Conservation (phyloP, 176 grass and related monocot genomes). For the Hyparrhenia diplandra region DNA sequence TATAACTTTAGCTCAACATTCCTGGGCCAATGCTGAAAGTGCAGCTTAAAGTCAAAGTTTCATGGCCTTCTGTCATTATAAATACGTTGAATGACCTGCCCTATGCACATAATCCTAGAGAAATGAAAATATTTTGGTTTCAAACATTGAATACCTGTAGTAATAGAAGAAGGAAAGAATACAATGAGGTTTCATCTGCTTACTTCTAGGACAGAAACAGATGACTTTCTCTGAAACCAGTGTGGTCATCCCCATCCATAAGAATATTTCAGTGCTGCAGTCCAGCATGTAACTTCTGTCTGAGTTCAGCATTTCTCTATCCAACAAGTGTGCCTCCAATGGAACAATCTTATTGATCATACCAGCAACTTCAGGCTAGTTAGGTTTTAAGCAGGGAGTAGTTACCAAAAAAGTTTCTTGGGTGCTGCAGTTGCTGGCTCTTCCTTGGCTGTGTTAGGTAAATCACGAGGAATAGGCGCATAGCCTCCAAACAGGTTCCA, state of each 20-base stretch:
- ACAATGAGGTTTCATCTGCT: slow-evolving; percentile 14
- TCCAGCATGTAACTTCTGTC: slow-evolving; percentile 82
- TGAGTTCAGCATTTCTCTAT: slow-evolving; percentile 61
- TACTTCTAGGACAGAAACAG: slow-evolving; percentile 66
- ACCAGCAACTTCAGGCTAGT: neutral
- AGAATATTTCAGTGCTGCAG: slow-evolving; percentile 58
- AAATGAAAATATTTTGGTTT: neutral
- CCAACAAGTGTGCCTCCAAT: slow-evolving; percentile 48
- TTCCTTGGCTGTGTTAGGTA: slow-evolving; percentile 14
- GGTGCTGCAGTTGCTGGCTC: slow-evolving; percentile 2
- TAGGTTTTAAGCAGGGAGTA: slow-evolving; percentile 13
- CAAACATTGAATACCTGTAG: neutral
- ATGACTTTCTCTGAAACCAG: slow-evolving; percentile 65
- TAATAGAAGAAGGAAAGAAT: neutral
- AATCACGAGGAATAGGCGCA: slow-evolving; percentile 65
- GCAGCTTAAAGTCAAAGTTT: slow-evolving; percentile 63
- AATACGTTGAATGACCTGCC: slow-evolving; percentile 39
- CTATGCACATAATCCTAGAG: slow-evolving; percentile 55
- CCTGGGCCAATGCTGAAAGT: slow-evolving; percentile 68
- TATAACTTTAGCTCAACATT: slow-evolving; percentile 59
- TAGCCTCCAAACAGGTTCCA: slow-evolving; percentile 80
- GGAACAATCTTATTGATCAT: slow-evolving; percentile 52
- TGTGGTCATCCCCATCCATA: slow-evolving; percentile 84
- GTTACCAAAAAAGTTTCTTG: slow-evolving; percentile 61
- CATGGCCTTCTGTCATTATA: slow-evolving; percentile 76